A percentile compares a stretch with the other conserved stretches of the same genome.
Conservation (phyloP, 352 stramenopile species). For the Phytophthora palmivora region DNA sequence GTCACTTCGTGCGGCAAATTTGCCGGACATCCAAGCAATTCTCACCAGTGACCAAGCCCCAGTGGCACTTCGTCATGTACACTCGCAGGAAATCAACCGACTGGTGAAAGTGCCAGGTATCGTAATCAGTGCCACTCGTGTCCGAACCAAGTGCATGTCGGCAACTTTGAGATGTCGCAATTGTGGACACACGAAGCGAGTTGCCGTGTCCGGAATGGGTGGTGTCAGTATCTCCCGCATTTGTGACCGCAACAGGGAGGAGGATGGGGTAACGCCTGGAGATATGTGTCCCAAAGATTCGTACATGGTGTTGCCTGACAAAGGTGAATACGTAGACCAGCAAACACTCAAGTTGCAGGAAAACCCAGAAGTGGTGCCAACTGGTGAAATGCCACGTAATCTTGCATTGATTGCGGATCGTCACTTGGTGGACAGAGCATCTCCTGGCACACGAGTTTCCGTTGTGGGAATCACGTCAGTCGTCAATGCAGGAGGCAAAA, state of each 20-base stretch:
- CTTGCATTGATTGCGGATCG: conserved; percentile 95
- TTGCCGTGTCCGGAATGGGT: conserved; percentile 67
- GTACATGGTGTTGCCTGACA: conserved; percentile 96
- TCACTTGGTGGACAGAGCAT: conserved; percentile 95
- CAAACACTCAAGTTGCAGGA: conserved; percentile 99
- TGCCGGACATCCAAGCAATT: conserved; percentile 86
- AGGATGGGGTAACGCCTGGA: conserved; percentile 35
- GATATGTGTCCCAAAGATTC: conserved; percentile 88
- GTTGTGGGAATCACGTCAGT: conserved; percentile 97
- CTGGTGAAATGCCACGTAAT: conserved; percentile 98
- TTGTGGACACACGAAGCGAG: conserved; percentile 78
- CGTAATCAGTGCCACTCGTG: conserved; percentile 95
- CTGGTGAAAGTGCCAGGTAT: conserved; percentile 96
- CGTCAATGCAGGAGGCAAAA: conserved; percentile 83
- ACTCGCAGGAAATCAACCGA: conserved; percentile 91
- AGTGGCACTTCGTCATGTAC: conserved; percentile 80
- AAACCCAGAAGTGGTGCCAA: conserved; percentile 96
- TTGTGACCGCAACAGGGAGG: conserved; percentile 80
- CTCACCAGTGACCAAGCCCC: conserved; percentile 80
- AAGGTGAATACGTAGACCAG: conserved; percentile 96
- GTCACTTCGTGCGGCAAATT: conserved; percentile 14
- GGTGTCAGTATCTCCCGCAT: conserved; percentile 84
- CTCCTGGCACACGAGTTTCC: conserved; percentile 95
- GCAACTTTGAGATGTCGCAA: conserved; percentile 93
- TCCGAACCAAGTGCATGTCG: conserved; percentile 93